A percentile compares a stretch with the other conserved stretches of the same genome.
These are phyloP conservation scores for Coemansia sp. DNA, from an alignment of 192 early-diverging fungal genomes.

Conservation along the genomic window DNA sequence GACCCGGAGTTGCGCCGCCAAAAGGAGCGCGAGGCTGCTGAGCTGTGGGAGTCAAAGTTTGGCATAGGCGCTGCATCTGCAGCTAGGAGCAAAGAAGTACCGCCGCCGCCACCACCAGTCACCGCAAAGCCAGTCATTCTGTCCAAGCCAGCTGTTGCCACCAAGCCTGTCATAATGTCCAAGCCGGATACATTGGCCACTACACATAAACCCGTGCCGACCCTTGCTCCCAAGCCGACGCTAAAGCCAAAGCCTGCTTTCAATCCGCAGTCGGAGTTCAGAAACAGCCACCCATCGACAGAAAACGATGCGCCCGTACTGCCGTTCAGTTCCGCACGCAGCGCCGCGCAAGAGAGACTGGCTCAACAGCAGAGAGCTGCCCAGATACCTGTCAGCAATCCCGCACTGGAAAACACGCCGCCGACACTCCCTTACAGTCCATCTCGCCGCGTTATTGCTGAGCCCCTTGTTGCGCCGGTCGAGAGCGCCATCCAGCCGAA, in stretches of 20 bases:
- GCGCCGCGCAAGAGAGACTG: background rate
- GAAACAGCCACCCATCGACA: conserved; percentile 20
- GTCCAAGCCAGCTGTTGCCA: conserved; percentile 9
- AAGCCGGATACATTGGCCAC: background rate
- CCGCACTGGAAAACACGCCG: conserved; percentile 12
- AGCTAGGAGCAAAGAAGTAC: background rate
- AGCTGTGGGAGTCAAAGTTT: conserved; percentile 28
- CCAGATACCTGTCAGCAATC: background rate
- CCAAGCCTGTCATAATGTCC: background rate
- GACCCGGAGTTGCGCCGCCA: conserved; percentile 17
- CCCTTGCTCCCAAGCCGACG: background rate
- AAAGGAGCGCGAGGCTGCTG: conserved; percentile 28
- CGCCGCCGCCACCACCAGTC: background rate
- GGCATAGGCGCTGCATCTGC: conserved; percentile 19
- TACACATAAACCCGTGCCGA: background rate
- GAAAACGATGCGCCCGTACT: conserved; percentile 36
- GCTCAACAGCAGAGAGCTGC: conserved; percentile 5
- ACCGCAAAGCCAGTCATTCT: conserved; percentile 14
- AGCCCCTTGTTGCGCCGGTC: conserved; percentile 8
- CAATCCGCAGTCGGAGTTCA: background rate
- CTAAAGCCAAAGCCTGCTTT: background rate
- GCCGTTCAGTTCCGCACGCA: conserved; percentile 22
- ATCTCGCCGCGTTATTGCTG: background rate
- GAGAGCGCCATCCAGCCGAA: conserved; percentile 27
- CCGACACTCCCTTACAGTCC: background rate